Base-by-base conservation (phyloP, 2,329 filamentous ascomycete species). In the Fusarium decemcellulare region DNA sequence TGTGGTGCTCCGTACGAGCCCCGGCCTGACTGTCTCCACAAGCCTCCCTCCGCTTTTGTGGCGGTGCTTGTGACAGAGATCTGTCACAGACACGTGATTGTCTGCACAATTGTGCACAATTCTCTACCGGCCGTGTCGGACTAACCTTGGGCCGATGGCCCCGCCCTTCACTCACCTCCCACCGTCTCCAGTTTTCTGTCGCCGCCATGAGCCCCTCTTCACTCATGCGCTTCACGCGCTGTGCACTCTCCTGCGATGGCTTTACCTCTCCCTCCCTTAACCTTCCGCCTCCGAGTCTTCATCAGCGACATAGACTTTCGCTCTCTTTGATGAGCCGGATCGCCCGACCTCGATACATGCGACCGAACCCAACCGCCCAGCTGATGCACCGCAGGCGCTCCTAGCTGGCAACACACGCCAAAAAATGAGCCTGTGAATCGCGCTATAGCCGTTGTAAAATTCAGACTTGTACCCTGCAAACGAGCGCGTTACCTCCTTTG, bases 401-500 rank as follows among this genome's bases (percentile, higher is more conserved):
- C 16, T 44, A 9, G 42, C 23, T 18, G 16, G 37, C 50, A 8
- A 43, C 2, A 46, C 27, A n/a, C 37, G 32, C 51, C 23, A 39
- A 52, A 59, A 34, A 23, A 23, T n/a, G 30, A 50, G 23, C 53
- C 37, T 34, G 59, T 44, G n/a, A 50, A 50, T 61, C 44, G 59
- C 53, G 44, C 59, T 61, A 61, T 53, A 58, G 30, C 53, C 59
- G 12, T 47, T 34, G 34, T 51, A 61, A 61, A 58, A 40, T 51
- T 46, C 59, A 53, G 59, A 51, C 5, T 50, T 58, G 34, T 58
- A 61, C 59, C 59, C 44, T 27, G 5, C 59, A 11, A 61, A 61
- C 37, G 59, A 58, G 53, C 4, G 37, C 8, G n/a, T 8, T 18
- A 53, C 16, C 53, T 61, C 37, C 59, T 46, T 61, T 44, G 18